Evolutionary conservation across 106 monocot species (phyloP), one percentile per base, ranked within the genome.

Genomic region (Narthecium ossifragum): DNA sequence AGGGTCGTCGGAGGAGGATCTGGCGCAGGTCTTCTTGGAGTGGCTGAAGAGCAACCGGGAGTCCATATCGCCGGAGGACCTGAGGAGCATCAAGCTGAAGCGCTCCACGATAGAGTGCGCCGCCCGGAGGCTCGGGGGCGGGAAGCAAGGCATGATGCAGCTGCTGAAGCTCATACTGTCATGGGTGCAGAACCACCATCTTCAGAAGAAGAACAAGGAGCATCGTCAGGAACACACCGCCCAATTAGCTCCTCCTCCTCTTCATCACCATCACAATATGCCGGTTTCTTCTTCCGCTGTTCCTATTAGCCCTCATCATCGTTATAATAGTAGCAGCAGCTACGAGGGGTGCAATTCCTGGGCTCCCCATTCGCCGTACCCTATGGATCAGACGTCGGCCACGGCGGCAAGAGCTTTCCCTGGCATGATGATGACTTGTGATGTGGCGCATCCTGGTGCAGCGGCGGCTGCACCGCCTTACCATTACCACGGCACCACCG

Each of bases 101-200:
- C 43, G 63, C 24, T 84, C 86, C n/a, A 98, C 96, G 15, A 70
- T 98, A 23, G 84, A 98, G 36, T 52, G 56, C 61, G 96, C 90
- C 0, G 84, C 78, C 0, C 66, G 68, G 5, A 64, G 80, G 0
- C 87, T 98, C n/a, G 96, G 96, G 11, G 80, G 83, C 0, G 80
- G 80, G 0, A 72, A 62, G 18, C 73, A 83, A 5, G 96, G 81
- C 25, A 73, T 67, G 61, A 74, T 63, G 57, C 78, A 98, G 68
- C 75, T 98, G 24, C 62, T 98, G 21, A 90, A 87, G 64, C 87
- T 98, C 25, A 91, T 98, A 17, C 79, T 98, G 4, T 12, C 84
- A 9, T 98, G 90, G 96, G 90, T 98, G 2, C 96, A 98, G 66
- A 79, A 76, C 74, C 39, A 90, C 71, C 96, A 98, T 50, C 73